Percentiles rank a stretch among this genome's conserved stretches.
Evolutionary conservation across 306 rosid genomes (phyloP).

Genomic region (Lupinus albus): DNA sequence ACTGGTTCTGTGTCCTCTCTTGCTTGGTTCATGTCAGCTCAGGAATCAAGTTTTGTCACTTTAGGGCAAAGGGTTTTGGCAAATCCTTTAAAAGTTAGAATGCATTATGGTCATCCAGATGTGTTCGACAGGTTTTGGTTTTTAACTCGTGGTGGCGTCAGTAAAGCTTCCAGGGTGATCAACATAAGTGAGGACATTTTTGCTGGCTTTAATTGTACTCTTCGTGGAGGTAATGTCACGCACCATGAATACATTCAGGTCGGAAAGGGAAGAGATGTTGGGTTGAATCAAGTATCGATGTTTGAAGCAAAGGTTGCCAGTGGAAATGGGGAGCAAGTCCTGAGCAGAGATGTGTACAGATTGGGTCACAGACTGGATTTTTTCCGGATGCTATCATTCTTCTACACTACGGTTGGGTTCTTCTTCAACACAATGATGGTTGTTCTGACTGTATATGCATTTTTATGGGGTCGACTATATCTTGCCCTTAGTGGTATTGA

Average conservation of each 20-base stretch:
- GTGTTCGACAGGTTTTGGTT: constrained; percentile 62
- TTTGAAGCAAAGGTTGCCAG: constrained; percentile 62
- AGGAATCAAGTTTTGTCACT: constrained; percentile 58
- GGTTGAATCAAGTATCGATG: constrained; percentile 57
- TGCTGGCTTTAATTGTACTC: constrained; percentile 59
- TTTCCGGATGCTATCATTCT: constrained; percentile 59
- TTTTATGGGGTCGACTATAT: constrained; percentile 56
- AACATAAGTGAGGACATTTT: constrained; percentile 60
- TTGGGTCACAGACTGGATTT: constrained; percentile 59
- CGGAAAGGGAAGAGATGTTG: constrained; percentile 62
- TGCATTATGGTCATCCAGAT: constrained; percentile 62
- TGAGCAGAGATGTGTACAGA: constrained; percentile 59
- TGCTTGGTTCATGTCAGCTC: constrained; percentile 63
- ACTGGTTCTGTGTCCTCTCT: constrained; percentile 62
- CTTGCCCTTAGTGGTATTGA: constrained; percentile 58
- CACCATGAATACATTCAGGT: constrained; percentile 60
- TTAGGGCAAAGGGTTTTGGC: constrained; percentile 62
- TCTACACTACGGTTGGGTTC: constrained; percentile 59
- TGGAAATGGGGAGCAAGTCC: constrained; percentile 58
- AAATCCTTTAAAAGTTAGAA: constrained; percentile 56
- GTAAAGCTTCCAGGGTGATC: constrained; percentile 58
- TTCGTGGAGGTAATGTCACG: constrained; percentile 59
- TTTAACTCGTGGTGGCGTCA: constrained; percentile 54
- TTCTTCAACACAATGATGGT: constrained; percentile 57
- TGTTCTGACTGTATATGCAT: constrained; percentile 54